These are phyloP conservation scores for Pichia sp. DNA, from an alignment of 1,139 yeast species.

Conservation along the genomic window DNA sequence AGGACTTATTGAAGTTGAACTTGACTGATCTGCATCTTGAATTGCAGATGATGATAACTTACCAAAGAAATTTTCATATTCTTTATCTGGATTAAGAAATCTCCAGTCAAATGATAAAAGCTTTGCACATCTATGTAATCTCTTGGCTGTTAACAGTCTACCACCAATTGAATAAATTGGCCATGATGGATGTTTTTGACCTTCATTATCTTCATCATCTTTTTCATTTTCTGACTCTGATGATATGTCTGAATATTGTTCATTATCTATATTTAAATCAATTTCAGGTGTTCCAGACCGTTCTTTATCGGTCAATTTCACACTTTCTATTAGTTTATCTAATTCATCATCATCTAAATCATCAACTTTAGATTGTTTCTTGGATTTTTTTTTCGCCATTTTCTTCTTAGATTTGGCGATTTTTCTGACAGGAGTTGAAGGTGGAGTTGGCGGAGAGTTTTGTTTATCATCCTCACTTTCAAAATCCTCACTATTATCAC, in stretches of 20 bases:
- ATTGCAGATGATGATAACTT: constrained; percentile 61
- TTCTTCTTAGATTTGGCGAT: background rate
- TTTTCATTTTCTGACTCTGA: constrained; percentile 13
- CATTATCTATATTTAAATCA: constrained; percentile 11
- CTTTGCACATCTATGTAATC: constrained; percentile 35
- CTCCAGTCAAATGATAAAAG: constrained; percentile 43
- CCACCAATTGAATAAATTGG: constrained; percentile 36
- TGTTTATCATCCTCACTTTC: background rate
- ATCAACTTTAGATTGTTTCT: constrained; percentile 12
- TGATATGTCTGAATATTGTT: constrained; percentile 15
- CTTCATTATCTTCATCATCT: constrained; percentile 19
- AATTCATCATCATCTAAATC: constrained; percentile 20
- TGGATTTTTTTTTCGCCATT: constrained; percentile 12
- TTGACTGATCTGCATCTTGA: constrained; percentile 65
- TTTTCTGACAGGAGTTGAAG: constrained; percentile 13
- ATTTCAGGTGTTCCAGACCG: constrained; percentile 9
- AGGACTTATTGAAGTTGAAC: constrained; percentile 55
- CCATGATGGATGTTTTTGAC: constrained; percentile 25
- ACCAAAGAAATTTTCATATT: constrained; percentile 68
- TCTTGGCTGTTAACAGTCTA: constrained; percentile 39
- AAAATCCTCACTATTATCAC: constrained; percentile 3
- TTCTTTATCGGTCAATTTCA: constrained; percentile 13
- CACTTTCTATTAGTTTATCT: constrained; percentile 15
- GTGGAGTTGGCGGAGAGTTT: constrained; percentile 7
- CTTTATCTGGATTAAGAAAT: constrained; percentile 74